Conservation (phyloP, 169 alveolate genomes). For the Theileria orientalis region DNA sequence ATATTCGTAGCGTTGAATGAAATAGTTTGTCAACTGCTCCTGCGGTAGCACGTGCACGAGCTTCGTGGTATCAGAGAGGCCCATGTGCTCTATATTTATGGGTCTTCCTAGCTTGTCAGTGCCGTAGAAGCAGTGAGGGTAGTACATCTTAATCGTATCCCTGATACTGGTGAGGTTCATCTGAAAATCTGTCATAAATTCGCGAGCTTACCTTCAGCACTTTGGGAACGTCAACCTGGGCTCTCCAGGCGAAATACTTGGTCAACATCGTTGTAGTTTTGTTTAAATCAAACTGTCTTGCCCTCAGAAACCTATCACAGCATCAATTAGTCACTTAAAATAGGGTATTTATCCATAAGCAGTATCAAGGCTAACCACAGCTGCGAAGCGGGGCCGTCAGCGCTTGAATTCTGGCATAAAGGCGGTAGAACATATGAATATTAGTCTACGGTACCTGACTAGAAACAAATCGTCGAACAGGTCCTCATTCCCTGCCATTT, state of each 20-base stretch:
- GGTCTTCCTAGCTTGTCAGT: conserved; percentile 72
- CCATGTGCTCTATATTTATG: conserved; percentile 76
- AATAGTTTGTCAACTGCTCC: conserved; percentile 53
- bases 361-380: no score
- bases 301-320: conserved; percentile 64
- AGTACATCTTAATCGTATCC: conserved; percentile 46
- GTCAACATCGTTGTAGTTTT: conserved; percentile 70
- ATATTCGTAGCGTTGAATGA: conserved; percentile 61
- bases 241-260: conserved; percentile 72
- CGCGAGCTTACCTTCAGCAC: conserved; percentile 36
- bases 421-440: no score
- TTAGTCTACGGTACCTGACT: conserved; percentile 48
- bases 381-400: no score
- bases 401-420: no score
- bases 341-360: not conserved
- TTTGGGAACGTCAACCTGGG: conserved; percentile 39
- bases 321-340: not conserved
- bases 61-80: conserved; percentile 62
- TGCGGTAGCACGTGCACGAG: conserved; percentile 30
- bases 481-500: conserved; percentile 38
- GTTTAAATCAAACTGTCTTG: conserved; percentile 69
- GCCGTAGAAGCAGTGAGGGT: conserved; percentile 76
- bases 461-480: conserved; percentile 62
- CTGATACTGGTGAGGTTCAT: conserved; percentile 37
- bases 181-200: conserved; percentile 3